Base-by-base conservation (phyloP, 1,284 basidiomycete genomes). In the Microbotryum scabiosae region DNA sequence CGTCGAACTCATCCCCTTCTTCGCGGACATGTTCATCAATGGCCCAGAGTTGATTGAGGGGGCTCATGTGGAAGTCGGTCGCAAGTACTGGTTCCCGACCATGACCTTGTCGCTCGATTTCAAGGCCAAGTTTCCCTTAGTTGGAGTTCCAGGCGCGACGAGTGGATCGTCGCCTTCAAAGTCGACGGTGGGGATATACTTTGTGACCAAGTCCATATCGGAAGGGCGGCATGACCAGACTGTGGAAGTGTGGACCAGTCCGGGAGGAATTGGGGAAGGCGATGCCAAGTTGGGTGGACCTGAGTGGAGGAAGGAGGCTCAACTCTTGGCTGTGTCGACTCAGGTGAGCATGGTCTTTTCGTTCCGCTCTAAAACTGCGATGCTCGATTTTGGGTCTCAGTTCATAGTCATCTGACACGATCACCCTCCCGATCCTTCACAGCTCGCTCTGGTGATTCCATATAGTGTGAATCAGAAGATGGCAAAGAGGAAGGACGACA, bases 1-100 rank as follows among this genome's bases (percentile, higher is more conserved):
- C 4, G 59, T 60, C 1, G 66, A 53, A 0, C 52, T 68, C 23
- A 25, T 68, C 3, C 57, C 61, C 8, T 68, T 68, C 59, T 68
- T 68, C 30, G 59, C 64, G n/a, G 66, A 68, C 43, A 49, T 59
- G 16, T 62, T 64, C 20, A 59, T 60, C 43, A 68, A 68, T 32
- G 66, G 64, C 0, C 64, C 64, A 4, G 61, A 65, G 44, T 36
- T 61, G 14, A 36, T 65, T 4, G 54, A 57, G 0, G 50, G 20
- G 7, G 57, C 43, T 18, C 45, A 51, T 32, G 43, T 3, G 54
- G 59, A 1, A 57, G 61, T 18, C 54, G 47, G 8, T 54, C 66
- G 64, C 63, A 9, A 26, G 64, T 47, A 6, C 26, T 64, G 66
- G 66, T 68, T 53, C 59, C 66, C 66, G 1, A 67, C 66, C 10